Evolutionary conservation across 768 basidiomycete genomes (phyloP), one percentile per base, ranked within the genome.

Genomic region (Mycena latifolia): DNA sequence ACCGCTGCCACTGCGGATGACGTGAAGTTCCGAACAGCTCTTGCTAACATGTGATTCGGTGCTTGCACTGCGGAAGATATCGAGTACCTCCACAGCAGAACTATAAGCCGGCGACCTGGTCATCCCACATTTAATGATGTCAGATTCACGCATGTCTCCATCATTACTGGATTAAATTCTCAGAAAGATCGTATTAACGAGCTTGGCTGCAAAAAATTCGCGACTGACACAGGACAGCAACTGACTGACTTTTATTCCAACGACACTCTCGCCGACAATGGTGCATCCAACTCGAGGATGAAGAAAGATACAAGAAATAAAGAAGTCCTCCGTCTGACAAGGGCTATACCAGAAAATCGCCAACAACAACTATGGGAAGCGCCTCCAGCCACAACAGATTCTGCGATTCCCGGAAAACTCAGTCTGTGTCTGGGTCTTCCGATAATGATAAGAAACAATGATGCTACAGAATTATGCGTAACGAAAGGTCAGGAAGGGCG

Each of bases 41-140:
- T 84, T 0, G 74, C 74, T 22, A 81, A 82, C 66, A 78, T 82
- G 81, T 47, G 77, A 31, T 83, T 81, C 61, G 75, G 74, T n/a
- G 68, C 77, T 0, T 85, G 82, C 67, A 82, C 79, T 1, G 7
- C 20, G 1, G 76, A 71, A 24, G 82, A 85, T 63, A 62, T 84
- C 11, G 37, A n/a, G 1, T 80, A 83, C 63, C 62, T 84, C 5
- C 29, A 65, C 9, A 72, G 72, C 8, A 18, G 72, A 14, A 60
- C 80, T 39, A 39, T 39, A 12, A 39, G 37, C 14, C 7, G 37
- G 6, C 37, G 37, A 8, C 37, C 37, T 8, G 37, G 37, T 15
- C 37, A 39, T 18, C 37, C 37, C 5, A 9, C 10, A 9, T 39
- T 39, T 14, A 39, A 5, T 5, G 37, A 39, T 8, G 37, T 9